Evolutionary conservation across 1,139 yeast species (phyloP), one percentile per base, ranked within the genome.

Genomic region (Pneumocystis jirovecii): DNA sequence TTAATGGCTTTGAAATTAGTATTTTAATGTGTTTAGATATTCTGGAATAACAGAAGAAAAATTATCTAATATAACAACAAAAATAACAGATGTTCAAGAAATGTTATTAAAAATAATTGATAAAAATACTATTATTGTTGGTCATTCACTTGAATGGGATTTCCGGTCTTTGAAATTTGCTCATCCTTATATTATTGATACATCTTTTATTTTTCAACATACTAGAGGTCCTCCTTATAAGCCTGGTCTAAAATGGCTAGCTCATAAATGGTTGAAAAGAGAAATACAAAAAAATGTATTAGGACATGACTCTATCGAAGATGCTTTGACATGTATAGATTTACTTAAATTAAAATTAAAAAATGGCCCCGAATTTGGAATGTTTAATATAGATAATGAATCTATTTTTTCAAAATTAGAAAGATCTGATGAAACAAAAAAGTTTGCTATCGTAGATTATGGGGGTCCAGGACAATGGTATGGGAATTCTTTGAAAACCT

Each of bases 91-190:
- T 69, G 83, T 89, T 4, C 97, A 90, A 73, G 67, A 78, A 3
- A 78, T 79, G 69, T 68, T 93, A 15, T 67, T 82, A 4, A 70
- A 73, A 1, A 77, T 89, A 31, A 81, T 93, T 2, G 95, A 87
- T 71, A 83, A 95, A 0, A 78, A 68, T 6, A 79, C 76, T 66
- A 83, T 89, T 39, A 75, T 93, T 6, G 80, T 93, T 3, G 98
- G 98, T 0, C 98, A 93, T 75, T 96, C 98, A 0, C 78, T 93
- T 64, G 97, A 93, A 71, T 89, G 88, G 73, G 98, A 93, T 75
- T 75, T 93, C 74, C 85, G 85, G 70, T 89, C 89, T n/a, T 79
- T 93, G 80, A 77, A 96, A 68, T 71, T 93, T 61, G 79, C 88
- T 29, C 97, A 90, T 73, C 80, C 82, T 8, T 80, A 79, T 45